Base-by-base conservation (phyloP, 179 eudicot genomes). In the Silene noctiflora region DNA sequence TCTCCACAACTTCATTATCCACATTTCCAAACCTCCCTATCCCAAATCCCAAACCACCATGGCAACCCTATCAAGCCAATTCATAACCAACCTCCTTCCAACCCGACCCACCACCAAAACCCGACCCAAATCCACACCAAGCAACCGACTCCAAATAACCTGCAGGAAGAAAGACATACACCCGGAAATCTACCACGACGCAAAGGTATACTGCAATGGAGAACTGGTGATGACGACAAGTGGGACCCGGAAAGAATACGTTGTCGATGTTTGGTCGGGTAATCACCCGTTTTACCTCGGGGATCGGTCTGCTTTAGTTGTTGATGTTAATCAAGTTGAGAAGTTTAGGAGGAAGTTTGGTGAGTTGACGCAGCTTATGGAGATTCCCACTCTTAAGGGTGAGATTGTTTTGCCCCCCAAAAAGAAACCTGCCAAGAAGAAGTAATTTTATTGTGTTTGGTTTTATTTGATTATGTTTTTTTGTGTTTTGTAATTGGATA, bases 231-330 rank as follows among this genome's bases (percentile, higher is more conserved):
- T 91, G 88, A 91, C 95, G 1, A 87, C 95, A 11, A 95, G 98
- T 17, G 98, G 98, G 7, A 93, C 96, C 39, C 81, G 75, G 83
- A 82, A 89, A 67, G 96, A 93, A 68, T 91, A 91, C 69, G 80
- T 85, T 14, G 89, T 93, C 12, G 96, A 93, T 72, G 94, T 93
- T 2, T 93, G 98, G 98, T 91, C 98, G 9, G 96, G 98, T 0
- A 93, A 93, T 69, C 98, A 93, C 67, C 96, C 94, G 0, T 93
- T 89, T 78, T 89, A 91, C 77, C 89, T 85, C 1, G 96, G 94
- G 0, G 85, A 81, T 53, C 77, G 96, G 19, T 83, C 94, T 2
- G 87, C 87, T 42, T 31, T 73, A 5, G 81, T 91, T 6, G 13
- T 87, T 1, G 94, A 91, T 29, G 92, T 80, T 48, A 91, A 89